These are phyloP conservation scores for Populus trichocarpa DNA, from an alignment of 441 rosid species.

Conservation along the genomic window DNA sequence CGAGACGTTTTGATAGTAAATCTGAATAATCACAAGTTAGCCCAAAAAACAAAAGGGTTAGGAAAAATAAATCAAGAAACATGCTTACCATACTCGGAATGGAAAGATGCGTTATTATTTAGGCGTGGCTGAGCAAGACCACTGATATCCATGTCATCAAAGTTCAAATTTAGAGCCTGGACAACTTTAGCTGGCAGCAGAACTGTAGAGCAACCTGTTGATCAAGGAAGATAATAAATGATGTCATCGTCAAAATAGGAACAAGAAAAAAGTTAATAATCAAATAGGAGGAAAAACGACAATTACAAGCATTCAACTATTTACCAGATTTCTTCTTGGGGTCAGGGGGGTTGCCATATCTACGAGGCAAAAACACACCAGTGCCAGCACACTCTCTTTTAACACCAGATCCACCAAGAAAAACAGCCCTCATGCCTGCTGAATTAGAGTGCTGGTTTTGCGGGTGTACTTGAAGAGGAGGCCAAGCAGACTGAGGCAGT, in stretches of 20 bases:
- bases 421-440: constrained; percentile 33
- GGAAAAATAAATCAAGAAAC: background rate
- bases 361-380: constrained; percentile 87
- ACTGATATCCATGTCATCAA: constrained; percentile 18
- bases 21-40: background rate
- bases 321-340: constrained; percentile 55
- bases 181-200: constrained; percentile 46
- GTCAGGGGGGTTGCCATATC: constrained; percentile 40
- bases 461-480: constrained; percentile 30
- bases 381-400: constrained; percentile 63
- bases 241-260: background rate
- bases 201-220: constrained; percentile 47
- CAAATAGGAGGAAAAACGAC: background rate
- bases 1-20: no score
- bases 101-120: constrained; percentile 11
- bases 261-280: background rate
- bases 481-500: constrained; percentile 35
- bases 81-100: constrained; percentile 46
- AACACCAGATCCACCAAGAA: constrained; percentile 38
- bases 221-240: background rate
- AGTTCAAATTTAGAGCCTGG: constrained; percentile 45
- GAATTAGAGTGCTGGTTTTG: constrained; percentile 16
- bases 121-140: constrained; percentile 30
- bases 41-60: accelerated
- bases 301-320: background rate